These are phyloP conservation scores for Baudoinia panamericana DNA, from an alignment of 495 filamentous ascomycete genomes.

Conservation along the genomic window DNA sequence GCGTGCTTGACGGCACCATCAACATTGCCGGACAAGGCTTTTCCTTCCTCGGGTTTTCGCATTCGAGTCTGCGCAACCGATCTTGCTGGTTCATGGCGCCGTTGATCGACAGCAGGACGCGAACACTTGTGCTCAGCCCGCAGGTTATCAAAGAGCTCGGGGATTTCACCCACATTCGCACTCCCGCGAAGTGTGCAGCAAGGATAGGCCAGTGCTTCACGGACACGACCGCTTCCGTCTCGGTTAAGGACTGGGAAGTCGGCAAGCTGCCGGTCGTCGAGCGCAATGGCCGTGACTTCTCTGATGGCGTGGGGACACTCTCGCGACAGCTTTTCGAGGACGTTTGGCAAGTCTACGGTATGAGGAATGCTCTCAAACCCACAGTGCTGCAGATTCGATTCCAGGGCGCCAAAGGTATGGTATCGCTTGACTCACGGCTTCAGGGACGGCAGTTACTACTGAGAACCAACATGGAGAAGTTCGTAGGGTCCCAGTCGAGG, in stretches of 20 bases:
- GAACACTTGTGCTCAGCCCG: slow-evolving; percentile 29
- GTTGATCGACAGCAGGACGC: slow-evolving; percentile 30
- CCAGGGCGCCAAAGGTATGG: slow-evolving; percentile 58
- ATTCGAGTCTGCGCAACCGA: slow-evolving; percentile 58
- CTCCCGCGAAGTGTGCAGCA: slow-evolving; percentile 63
- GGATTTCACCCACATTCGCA: slow-evolving; percentile 48
- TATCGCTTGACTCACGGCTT: slow-evolving; percentile 50
- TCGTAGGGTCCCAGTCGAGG: slow-evolving; percentile 38
- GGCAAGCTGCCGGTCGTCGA: slow-evolving; percentile 16
- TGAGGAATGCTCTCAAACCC: slow-evolving; percentile 33
- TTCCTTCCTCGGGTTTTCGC: slow-evolving; percentile 66
- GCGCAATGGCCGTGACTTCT: slow-evolving; percentile 45
- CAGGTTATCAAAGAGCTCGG: slow-evolving; percentile 50
- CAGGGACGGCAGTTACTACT: slow-evolving; percentile 41
- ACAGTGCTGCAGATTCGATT: slow-evolving; percentile 62
- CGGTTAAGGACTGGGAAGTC: slow-evolving; percentile 29
- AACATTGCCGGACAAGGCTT: slow-evolving; percentile 50
- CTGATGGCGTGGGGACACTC: slow-evolving; percentile 66
- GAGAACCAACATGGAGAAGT: slow-evolving; percentile 69
- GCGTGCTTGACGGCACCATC: slow-evolving; percentile 42
- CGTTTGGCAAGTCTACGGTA: slow-evolving; percentile 37
- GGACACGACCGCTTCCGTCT: slow-evolving; percentile 43
- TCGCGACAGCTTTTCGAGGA: slow-evolving; percentile 42
- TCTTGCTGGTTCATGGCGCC: slow-evolving; percentile 64
- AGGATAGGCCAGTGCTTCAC: slow-evolving; percentile 76